Evolutionary conservation across 1,139 yeast genomes (phyloP).

Genomic region (Lizanozyma gosingica): DNA sequence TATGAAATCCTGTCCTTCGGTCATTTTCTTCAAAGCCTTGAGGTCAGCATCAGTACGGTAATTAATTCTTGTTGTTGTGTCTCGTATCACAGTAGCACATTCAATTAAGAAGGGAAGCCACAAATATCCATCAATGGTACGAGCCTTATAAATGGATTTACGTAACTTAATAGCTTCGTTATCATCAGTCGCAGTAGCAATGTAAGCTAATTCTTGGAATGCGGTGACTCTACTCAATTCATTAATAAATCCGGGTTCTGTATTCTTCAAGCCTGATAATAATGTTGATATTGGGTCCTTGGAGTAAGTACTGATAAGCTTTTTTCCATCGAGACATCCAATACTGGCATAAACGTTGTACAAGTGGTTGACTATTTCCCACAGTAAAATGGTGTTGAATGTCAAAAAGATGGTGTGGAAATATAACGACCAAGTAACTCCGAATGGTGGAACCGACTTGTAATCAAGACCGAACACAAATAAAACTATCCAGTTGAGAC

Average conservation of each 20-base stretch:
- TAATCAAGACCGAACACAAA: constrained; percentile 28
- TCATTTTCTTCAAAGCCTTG: constrained; percentile 16
- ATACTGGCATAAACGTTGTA: constrained; percentile 69
- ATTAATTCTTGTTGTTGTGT: constrained; percentile 34
- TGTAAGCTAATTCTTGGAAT: constrained; percentile 63
- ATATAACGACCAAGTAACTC: background rate
- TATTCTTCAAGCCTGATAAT: constrained; percentile 56
- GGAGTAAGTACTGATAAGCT: constrained; percentile 58
- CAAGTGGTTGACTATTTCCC: constrained; percentile 58
- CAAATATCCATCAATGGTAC: constrained; percentile 33
- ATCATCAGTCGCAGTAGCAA: constrained; percentile 41
- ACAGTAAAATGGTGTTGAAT: constrained; percentile 25
- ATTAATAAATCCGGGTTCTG: constrained; percentile 27
- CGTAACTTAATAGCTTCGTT: constrained; percentile 35
- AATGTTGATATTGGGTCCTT: constrained; percentile 69
- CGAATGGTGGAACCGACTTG: background rate
- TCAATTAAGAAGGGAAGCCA: constrained; percentile 58
- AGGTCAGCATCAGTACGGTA: constrained; percentile 25
- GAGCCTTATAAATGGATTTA: constrained; percentile 43
- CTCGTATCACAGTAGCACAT: constrained; percentile 45
- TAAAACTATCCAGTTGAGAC: constrained; percentile 17
- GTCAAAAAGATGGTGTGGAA: background rate
- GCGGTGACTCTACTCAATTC: constrained; percentile 60
- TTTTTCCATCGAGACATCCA: constrained; percentile 74
- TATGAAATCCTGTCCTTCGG: constrained; percentile 8